Evolutionary conservation across 257 asterid genomes (phyloP).

Genomic region (Cordia subcordata): DNA sequence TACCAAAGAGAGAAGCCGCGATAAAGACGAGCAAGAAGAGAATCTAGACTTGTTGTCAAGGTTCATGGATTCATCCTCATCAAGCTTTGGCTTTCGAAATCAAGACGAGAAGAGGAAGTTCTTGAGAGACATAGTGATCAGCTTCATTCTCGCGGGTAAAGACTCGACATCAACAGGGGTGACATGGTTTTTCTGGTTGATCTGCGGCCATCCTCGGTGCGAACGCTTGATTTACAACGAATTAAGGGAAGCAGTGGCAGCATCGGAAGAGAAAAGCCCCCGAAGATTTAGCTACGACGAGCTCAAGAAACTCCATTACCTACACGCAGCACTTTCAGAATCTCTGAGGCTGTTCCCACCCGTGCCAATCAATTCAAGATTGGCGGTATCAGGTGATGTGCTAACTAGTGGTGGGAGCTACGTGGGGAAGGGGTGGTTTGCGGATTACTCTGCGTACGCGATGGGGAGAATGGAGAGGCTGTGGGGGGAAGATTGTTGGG

Average conservation of each 20-base stretch:
- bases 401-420: conserved; percentile 18
- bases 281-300: conserved; percentile 24
- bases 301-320: conserved; percentile 28
- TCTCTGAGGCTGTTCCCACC: conserved; percentile 40
- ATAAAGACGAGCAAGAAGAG: conserved; percentile 3
- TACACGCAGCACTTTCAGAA: conserved; percentile 37
- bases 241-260: conserved; percentile 1
- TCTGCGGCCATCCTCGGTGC: conserved; percentile 28
- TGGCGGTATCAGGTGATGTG: conserved; percentile 18
- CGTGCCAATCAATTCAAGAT: conserved; percentile 34
- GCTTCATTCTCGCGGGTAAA: conserved; percentile 42
- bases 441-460: conserved; percentile 39
- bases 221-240: conserved; percentile 23
- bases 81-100: conserved; percentile 12
- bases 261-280: conserved; percentile 6
- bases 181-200: conserved; percentile 44
- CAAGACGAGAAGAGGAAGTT: conserved; percentile 29
- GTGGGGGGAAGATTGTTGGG: conserved; percentile 38
- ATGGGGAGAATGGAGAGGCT: conserved; percentile 38
- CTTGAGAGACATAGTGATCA: conserved; percentile 43
- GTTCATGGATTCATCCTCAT: conserved; percentile 22
- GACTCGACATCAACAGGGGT: conserved; percentile 36
- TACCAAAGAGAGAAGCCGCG: conserved; percentile 15
- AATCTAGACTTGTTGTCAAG: conserved; percentile 31
- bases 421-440: conserved; percentile 36